phyloP scores from a whole-genome alignment of 2,329 filamentous ascomycete species.

The Fusarium sp. region DNA sequence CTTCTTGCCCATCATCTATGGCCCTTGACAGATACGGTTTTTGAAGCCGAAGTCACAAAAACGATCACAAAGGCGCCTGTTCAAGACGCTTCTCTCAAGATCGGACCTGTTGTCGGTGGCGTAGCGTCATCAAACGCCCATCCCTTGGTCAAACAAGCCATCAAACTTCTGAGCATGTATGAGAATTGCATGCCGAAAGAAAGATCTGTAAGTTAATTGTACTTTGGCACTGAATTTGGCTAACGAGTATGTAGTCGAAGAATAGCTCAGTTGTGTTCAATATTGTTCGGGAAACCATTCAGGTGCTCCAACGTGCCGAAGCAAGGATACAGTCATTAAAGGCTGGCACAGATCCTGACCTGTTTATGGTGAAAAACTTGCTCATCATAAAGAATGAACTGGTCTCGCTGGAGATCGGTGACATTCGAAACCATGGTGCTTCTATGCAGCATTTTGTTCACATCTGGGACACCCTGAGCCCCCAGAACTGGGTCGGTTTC shows the following conservation, averaged over 20 bases:
- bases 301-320: conserved; percentile 81
- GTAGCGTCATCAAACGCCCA: conserved; percentile 65
- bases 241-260: conserved; percentile 44
- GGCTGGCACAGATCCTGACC: conserved; percentile 73
- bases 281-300: conserved; percentile 89
- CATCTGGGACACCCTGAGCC: conserved; percentile 70
- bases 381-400: conserved; percentile 96
- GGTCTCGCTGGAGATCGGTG: conserved; percentile 91
- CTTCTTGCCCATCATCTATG: conserved; percentile 66
- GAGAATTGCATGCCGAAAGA: conserved; percentile 71
- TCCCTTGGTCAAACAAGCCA: conserved; percentile 64
- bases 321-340: conserved; percentile 71
- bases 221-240: neutral
- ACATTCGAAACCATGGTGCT: conserved; percentile 60
- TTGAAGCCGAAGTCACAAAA: conserved; percentile 64
- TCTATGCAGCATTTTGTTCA: conserved; percentile 69
- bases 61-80: conserved; percentile 60
- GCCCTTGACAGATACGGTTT: conserved; percentile 62
- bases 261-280: conserved; percentile 66
- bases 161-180: conserved; percentile 68
- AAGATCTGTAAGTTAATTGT: conserved; percentile 59
- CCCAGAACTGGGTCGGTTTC: conserved; percentile 65
- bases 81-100: conserved; percentile 58
- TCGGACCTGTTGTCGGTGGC: conserved; percentile 58
- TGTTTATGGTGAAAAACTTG: conserved; percentile 95